phyloP scores from a whole-genome alignment of 2,329 filamentous ascomycete species.

The Trichoderma polysporum region DNA sequence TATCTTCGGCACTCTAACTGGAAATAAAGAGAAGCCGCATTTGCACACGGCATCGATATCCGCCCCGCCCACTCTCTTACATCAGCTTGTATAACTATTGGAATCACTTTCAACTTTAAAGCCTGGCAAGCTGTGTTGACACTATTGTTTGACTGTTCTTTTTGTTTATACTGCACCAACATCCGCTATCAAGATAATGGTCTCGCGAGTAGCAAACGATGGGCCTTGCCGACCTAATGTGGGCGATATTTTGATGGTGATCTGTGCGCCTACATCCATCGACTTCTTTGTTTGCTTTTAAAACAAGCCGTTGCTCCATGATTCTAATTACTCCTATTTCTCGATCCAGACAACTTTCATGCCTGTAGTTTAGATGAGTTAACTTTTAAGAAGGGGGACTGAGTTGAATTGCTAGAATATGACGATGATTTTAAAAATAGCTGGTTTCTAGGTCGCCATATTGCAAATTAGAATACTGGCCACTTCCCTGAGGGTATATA shows the following conservation, averaged over 20 bases:
- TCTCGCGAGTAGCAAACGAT: slow-evolving; percentile 41
- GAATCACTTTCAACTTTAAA: neutral
- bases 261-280: slow-evolving; percentile 55
- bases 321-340: slow-evolving; percentile 20
- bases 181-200: slow-evolving; percentile 29
- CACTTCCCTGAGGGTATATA: slow-evolving; percentile 78
- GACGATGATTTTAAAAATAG: slow-evolving; percentile 89
- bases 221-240: slow-evolving; percentile 52
- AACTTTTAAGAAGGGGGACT: slow-evolving; percentile 79
- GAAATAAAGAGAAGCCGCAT: neutral
- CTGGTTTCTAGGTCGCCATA: slow-evolving; percentile 76
- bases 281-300: neutral
- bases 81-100: neutral
- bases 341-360: slow-evolving; percentile 75
- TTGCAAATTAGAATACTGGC: slow-evolving; percentile 70
- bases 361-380: slow-evolving; percentile 92
- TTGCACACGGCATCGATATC: neutral
- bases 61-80: neutral
- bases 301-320: neutral
- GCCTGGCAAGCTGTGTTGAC: neutral
- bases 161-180: neutral
- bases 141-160: neutral
- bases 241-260: slow-evolving; percentile 68
- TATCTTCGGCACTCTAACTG: neutral
- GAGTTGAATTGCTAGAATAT: slow-evolving; percentile 78